phyloP scores from a whole-genome alignment of 192 early-diverging fungal genomes.

The Nowakowskiella sp. region DNA sequence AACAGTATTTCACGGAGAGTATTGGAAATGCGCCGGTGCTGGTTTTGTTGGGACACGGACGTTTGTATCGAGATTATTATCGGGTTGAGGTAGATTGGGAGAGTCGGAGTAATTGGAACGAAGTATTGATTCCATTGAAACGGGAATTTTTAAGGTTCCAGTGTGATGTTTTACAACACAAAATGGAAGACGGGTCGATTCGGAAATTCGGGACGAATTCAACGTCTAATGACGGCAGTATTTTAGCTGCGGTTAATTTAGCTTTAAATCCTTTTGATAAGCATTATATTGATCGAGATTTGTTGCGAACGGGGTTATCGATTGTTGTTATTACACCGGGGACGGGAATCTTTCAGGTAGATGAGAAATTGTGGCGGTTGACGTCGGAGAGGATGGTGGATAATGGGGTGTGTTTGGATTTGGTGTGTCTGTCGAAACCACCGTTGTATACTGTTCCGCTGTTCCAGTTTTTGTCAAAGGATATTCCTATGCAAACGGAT shows the following conservation, averaged over 20 bases:
- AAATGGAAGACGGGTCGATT: conserved; percentile 34
- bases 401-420: conserved; percentile 81
- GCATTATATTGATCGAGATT: conserved; percentile 91
- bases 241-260: conserved; percentile 93
- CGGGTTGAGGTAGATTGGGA: conserved; percentile 93
- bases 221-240: conserved; percentile 82
- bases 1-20: too few relatives aligned
- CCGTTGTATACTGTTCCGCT: conserved; percentile 86
- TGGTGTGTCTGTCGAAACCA: conserved; percentile 80
- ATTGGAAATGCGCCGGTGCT: too few relatives aligned
- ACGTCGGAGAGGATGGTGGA: conserved; percentile 93
- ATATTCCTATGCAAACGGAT: not conserved
- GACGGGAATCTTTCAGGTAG: conserved; percentile 80
- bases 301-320: conserved; percentile 79
- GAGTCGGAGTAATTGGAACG: conserved; percentile 63
- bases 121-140: conserved; percentile 53
- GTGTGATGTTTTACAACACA: conserved; percentile 48
- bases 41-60: too few relatives aligned
- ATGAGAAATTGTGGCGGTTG: conserved; percentile 74
- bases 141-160: conserved; percentile 69
- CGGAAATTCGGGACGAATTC: conserved; percentile 69
- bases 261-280: conserved; percentile 91
- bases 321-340: conserved; percentile 87
- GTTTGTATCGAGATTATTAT: conserved; percentile 87
- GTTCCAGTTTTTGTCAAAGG: conserved; percentile 66